Conservation (phyloP, 495 filamentous ascomycete genomes). For the Cercophora samala region DNA sequence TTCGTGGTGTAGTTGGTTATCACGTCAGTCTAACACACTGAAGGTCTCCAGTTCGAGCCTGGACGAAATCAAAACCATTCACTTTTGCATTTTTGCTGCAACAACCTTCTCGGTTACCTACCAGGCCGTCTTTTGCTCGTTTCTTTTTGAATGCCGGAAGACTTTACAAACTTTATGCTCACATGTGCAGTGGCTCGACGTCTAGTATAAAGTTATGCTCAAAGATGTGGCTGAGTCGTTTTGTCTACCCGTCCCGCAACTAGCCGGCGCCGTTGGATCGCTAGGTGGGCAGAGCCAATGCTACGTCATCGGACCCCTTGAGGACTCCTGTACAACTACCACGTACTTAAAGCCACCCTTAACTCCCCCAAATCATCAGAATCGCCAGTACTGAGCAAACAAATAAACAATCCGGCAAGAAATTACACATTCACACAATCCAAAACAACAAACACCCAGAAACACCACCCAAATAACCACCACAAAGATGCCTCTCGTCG, state of each 20-base stretch:
- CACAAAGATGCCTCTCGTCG: constrained; percentile 75
- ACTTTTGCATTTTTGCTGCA: constrained; percentile 1
- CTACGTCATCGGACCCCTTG: constrained; percentile 12
- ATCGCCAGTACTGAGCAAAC: neutral
- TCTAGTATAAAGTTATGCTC: neutral
- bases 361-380: neutral
- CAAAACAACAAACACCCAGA: neutral
- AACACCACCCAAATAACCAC: constrained; percentile 6
- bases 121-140: neutral
- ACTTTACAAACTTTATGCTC: neutral
- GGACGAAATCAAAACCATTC: constrained; percentile 20
- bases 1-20: constrained; percentile 30
- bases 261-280: neutral
- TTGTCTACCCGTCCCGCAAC: neutral
- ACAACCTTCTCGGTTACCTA: too few relatives aligned
- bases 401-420: neutral
- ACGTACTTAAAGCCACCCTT: neutral
- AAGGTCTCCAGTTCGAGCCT: constrained; percentile 29
- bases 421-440: neutral
- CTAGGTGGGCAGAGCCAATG: neutral
- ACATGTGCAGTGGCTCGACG: neutral
- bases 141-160: neutral
- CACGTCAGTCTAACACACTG: constrained; percentile 27
- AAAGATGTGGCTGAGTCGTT: neutral
- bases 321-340: neutral